Evolutionary conservation across 1,284 basidiomycete genomes (phyloP).

Genomic region (Puccinia coronata): DNA sequence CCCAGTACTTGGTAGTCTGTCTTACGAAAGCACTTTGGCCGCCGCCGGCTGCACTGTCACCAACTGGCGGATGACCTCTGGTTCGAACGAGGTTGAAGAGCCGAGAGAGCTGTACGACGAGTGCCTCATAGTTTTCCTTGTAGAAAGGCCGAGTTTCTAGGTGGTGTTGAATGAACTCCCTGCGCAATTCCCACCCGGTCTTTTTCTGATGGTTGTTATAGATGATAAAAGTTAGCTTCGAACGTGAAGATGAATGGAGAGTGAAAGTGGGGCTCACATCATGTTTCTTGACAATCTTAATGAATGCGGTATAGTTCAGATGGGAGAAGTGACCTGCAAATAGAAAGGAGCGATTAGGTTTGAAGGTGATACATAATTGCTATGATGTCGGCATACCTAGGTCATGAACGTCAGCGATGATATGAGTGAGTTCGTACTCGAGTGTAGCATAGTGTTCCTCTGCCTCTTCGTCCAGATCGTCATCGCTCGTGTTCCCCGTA

Average conservation of each 20-base stretch:
- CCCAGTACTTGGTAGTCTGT: slow-evolving; percentile 99
- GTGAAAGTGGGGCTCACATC: slow-evolving; percentile 64
- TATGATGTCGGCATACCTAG: slow-evolving; percentile 73
- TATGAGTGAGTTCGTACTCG: slow-evolving; percentile 90
- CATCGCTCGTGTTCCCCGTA: slow-evolving; percentile 63
- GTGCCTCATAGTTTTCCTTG: slow-evolving; percentile 72
- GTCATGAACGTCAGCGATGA: slow-evolving; percentile 98
- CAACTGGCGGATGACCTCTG: slow-evolving; percentile 86
- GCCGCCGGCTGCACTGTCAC: slow-evolving; percentile 90
- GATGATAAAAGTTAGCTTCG: background rate
- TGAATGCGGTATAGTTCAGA: slow-evolving; percentile 78
- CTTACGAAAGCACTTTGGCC: slow-evolving; percentile 94
- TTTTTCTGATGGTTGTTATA: slow-evolving; percentile 61
- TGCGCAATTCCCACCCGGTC: slow-evolving; percentile 65
- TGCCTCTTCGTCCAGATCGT: slow-evolving; percentile 63
- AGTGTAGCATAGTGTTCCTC: slow-evolving; percentile 86
- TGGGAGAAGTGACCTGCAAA: slow-evolving; percentile 55
- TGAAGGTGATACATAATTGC: slow-evolving; percentile 59
- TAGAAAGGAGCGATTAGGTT: background rate
- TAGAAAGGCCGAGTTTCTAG: slow-evolving; percentile 95
- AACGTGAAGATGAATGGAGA: slow-evolving; percentile 11
- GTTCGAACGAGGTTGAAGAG: slow-evolving; percentile 95
- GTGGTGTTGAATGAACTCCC: slow-evolving; percentile 77
- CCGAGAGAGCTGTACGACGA: slow-evolving; percentile 95
- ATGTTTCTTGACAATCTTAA: slow-evolving; percentile 98